These are phyloP conservation scores for Saururus chinensis DNA, from an alignment of 164 flowering plant genomes.

Conservation along the genomic window DNA sequence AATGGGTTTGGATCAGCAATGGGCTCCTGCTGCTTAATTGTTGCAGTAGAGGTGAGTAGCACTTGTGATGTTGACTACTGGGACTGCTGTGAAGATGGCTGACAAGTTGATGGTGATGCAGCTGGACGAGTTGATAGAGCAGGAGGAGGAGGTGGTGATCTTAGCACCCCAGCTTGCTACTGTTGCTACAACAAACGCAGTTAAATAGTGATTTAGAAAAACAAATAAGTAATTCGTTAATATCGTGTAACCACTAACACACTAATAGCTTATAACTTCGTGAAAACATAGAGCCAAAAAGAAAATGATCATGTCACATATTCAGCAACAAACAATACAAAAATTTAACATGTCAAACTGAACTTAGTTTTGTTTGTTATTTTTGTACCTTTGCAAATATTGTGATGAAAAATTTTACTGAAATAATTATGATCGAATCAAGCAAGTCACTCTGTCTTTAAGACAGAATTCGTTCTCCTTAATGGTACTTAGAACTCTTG, in stretches of 20 bases:
- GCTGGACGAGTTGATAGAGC: conserved; percentile 20
- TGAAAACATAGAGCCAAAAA: too few relatives aligned
- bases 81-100: conserved; percentile 17
- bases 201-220: too few relatives aligned
- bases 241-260: not conserved
- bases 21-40: conserved; percentile 22
- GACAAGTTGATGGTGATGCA: not conserved
- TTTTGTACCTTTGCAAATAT: too few relatives aligned
- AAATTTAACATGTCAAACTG: too few relatives aligned
- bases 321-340: not conserved
- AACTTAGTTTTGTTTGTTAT: too few relatives aligned
- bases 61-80: conserved; percentile 35
- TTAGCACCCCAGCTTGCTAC: conserved; percentile 30
- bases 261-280: too few relatives aligned
- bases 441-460: too few relatives aligned
- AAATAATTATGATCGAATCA: too few relatives aligned
- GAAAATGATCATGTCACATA: not conserved
- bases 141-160: conserved; percentile 25
- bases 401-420: too few relatives aligned
- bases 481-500: too few relatives aligned
- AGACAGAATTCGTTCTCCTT: too few relatives aligned
- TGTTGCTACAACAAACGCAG: conserved; percentile 27
- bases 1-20: conserved; percentile 12
- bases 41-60: conserved; percentile 23
- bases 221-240: not conserved